Evolutionary conservation across 106 monocot genomes (phyloP).

Genomic region (Vanilla planifolia): DNA sequence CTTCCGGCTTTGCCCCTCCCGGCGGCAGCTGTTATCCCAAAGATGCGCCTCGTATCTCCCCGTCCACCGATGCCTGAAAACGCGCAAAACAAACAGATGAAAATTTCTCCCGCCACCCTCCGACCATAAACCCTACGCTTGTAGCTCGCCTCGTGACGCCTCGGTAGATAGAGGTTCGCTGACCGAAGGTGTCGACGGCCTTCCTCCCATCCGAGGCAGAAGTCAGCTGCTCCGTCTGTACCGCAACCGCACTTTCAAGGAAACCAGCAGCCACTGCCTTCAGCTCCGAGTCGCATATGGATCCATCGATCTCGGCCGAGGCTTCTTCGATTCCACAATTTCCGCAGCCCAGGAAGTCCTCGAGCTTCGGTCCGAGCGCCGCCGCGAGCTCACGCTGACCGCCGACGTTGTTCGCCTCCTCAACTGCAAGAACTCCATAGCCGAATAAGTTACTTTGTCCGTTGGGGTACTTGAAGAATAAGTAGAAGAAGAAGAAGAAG

Average conservation of each 20-base stretch:
- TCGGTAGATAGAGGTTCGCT: constrained; percentile 68
- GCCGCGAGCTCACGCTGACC: constrained; percentile 11
- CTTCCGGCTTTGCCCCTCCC: constrained; percentile 95
- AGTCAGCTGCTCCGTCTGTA: background rate
- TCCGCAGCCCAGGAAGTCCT: constrained; percentile 34
- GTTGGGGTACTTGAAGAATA: background rate
- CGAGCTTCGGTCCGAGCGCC: constrained; percentile 37
- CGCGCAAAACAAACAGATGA: background rate
- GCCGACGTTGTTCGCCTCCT: constrained; percentile 13
- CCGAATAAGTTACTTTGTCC: too few relatives aligned
- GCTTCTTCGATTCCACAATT: background rate
- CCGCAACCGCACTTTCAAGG: constrained; percentile 14
- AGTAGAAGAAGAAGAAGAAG: background rate
- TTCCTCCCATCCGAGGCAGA: constrained; percentile 22
- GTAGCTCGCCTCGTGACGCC: constrained; percentile 67
- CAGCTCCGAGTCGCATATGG: constrained; percentile 33
- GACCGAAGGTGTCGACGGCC: constrained; percentile 52
- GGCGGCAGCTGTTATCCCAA: constrained; percentile 95
- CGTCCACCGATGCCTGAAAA: constrained; percentile 87
- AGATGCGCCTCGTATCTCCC: constrained; percentile 96
- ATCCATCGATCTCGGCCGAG: background rate
- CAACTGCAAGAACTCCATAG: constrained; percentile 3
- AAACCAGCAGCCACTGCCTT: constrained; percentile 74
- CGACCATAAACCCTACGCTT: too few relatives aligned
- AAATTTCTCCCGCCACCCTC: too few relatives aligned